These are phyloP conservation scores for Aureobasidium sp. DNA, from an alignment of 2,329 filamentous ascomycete genomes.

Conservation along the genomic window DNA sequence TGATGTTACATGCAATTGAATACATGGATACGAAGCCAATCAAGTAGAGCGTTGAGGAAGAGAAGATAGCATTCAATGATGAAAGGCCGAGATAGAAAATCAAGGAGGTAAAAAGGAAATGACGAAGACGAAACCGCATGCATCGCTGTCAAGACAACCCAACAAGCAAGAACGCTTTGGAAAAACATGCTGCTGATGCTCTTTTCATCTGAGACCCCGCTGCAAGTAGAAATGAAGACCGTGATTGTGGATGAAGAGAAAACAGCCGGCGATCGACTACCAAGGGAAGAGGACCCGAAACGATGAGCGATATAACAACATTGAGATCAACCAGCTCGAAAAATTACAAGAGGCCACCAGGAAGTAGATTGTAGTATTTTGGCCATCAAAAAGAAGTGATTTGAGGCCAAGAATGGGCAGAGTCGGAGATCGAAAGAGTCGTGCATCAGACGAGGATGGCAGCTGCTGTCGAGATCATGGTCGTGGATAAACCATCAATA, in stretches of 20 bases:
- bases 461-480: neutral
- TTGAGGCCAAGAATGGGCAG: neutral
- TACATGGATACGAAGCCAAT: neutral
- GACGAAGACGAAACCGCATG: neutral
- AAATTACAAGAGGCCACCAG: neutral
- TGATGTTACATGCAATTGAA: neutral
- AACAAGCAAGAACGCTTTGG: neutral
- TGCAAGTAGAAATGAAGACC: neutral
- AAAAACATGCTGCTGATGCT: neutral
- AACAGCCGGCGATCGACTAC: neutral
- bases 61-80: neutral
- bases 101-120: too few relatives aligned
- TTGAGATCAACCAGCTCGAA: neutral
- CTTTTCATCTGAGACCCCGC: neutral
- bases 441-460: neutral
- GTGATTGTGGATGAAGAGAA: neutral
- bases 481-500: neutral
- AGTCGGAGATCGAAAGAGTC: neutral
- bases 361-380: neutral
- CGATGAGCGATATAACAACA: conserved; percentile 5
- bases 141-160: neutral
- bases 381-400: too few relatives aligned
- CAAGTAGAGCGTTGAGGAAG: neutral
- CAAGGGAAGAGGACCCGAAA: neutral
- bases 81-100: neutral